Evolutionary conservation across 1,284 basidiomycete genomes (phyloP), one percentile per base, ranked within the genome.

Genomic region (Sanguinoderma infundibulare): DNA sequence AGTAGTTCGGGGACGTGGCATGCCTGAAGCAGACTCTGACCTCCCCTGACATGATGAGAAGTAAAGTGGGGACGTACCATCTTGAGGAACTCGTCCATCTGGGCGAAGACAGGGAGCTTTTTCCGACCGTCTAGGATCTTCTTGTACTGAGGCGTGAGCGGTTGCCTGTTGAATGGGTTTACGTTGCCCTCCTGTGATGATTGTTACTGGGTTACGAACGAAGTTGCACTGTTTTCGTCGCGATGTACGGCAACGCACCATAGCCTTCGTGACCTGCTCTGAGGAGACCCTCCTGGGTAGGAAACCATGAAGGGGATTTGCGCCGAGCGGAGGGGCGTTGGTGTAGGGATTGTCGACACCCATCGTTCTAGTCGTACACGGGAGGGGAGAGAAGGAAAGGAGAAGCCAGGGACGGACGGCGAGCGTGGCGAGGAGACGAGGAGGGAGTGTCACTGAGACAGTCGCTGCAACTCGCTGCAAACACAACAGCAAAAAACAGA

Each of bases 21-120:
- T 59, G 67, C 69, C 69, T 70, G 70, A 64, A 69, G 68, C 67
- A 71, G 69, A 67, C 68, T 73, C 71, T 72, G 63, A 67, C 65
- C 77, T 80, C 75, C 75, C 78, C 72, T 76, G 75, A 74, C 32
- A 70, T 70, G 66, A 65, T 53, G 52, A 35, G 39, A 66, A 34
- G 39, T 39, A 38, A 20, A 26, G 8, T 30, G 24, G 8, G n/a
- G 44, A 83, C 88, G 78, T 75, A 92, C 91, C 76, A 94, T 89
- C 67, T 90, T 84, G 70, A 90, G 87, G 76, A 98, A 98, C 63
- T 96, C 91, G 64, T 91, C 84, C 96, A 98, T 98, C 79, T 98
- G 94, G 9, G 89, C 80, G 71, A 86, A 98, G 0, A 99, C 97
- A 0, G 97, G 97, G 12, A 99, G 80, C 72, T 94, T 94, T 80